These are phyloP conservation scores for Capsicum chinense DNA, from an alignment of 257 asterid species.

Conservation along the genomic window DNA sequence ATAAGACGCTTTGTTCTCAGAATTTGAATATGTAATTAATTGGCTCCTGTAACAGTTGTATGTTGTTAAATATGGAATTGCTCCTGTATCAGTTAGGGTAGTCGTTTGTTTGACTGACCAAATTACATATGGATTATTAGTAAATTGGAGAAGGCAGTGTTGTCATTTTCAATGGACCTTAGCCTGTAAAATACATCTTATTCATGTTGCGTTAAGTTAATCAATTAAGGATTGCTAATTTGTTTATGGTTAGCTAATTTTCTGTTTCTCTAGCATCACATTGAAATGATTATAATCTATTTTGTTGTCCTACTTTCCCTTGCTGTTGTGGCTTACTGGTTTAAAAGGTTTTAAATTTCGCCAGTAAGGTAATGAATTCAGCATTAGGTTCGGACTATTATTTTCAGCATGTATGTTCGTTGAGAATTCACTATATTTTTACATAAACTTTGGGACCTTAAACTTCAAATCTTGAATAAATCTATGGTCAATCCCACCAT, in stretches of 20 bases:
- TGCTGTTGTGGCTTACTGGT: not conserved
- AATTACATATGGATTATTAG: not conserved
- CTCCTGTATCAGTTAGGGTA: not conserved
- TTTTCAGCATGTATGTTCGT: too few relatives aligned
- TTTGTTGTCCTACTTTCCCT: not conserved
- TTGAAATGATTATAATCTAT: not conserved
- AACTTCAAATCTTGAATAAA: too few relatives aligned
- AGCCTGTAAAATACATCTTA: too few relatives aligned
- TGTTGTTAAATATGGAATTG: not conserved
- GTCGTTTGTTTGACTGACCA: not conserved
- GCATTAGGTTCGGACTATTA: too few relatives aligned
- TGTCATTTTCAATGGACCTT: not conserved
- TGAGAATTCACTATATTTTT: too few relatives aligned
- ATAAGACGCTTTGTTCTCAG: not conserved
- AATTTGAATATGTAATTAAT: not conserved
- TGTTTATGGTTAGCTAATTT: not conserved
- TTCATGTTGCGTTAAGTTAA: not conserved
- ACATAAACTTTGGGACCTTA: too few relatives aligned
- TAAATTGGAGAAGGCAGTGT: not conserved
- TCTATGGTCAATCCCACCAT: too few relatives aligned
- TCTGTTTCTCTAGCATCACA: not conserved
- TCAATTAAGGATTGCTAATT: not conserved
- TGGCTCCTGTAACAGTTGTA: too few relatives aligned
- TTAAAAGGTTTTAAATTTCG: not conserved
- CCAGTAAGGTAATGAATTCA: not conserved